Conservation (phyloP, 306 rosid species). For the Malus domestica region ASM211411v1 NC_041803.1:12091501-12092000, state of each 20-base stretch:
- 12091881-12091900: too few species aligned
- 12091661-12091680: neutral
- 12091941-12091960: too few species aligned
- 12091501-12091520: slow-evolving; percentile 33
- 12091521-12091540: neutral
- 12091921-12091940: too few species aligned
- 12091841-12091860: too few species aligned
- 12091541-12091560: slow-evolving; percentile 5
- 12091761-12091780: too few species aligned
- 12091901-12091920: too few species aligned
- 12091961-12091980: neutral
- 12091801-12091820: too few species aligned
- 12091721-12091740: neutral
- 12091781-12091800: too few species aligned
- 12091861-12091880: too few species aligned
- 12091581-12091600: slow-evolving; percentile 14
- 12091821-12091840: too few species aligned
- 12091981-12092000: neutral
- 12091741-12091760: neutral
- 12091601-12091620: slow-evolving; percentile 9
- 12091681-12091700: neutral
- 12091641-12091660: slow-evolving; percentile 3
- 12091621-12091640: slow-evolving; percentile 7
- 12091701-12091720: neutral
- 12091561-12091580: neutral